A percentile compares a stretch with the other conserved stretches of the same genome.
These are phyloP conservation scores for Aspergillus panamensis DNA, from an alignment of 495 filamentous ascomycete genomes.

Conservation along the genomic window DNA sequence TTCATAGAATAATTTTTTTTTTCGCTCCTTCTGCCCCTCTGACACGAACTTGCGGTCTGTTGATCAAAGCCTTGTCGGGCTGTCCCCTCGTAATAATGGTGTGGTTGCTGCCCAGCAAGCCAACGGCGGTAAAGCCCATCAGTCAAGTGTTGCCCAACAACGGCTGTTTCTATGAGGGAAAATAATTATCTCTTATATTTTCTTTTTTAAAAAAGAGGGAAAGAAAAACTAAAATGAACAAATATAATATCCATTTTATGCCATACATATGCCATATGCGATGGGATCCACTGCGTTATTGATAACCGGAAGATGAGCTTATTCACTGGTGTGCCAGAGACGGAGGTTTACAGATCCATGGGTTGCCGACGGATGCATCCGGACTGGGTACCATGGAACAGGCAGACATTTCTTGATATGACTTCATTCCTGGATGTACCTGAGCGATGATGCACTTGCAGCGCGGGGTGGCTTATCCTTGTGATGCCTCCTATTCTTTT, in stretches of 20 bases:
- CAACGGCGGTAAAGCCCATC: constrained; percentile 39
- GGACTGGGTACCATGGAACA: constrained; percentile 14
- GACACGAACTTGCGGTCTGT: constrained; percentile 40
- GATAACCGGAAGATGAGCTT: constrained; percentile 1
- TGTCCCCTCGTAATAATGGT: constrained; percentile 22
- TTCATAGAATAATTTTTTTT: constrained; percentile 2
- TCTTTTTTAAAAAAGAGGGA: too few relatives aligned
- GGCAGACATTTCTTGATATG: background rate
- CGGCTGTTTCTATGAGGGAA: background rate
- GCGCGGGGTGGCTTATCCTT: constrained; percentile 1
- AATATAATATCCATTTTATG: background rate
- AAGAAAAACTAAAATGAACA: too few relatives aligned
- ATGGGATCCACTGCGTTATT: constrained; percentile 1
- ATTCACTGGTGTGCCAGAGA: background rate
- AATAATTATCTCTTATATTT: background rate
- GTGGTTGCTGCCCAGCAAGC: constrained; percentile 42
- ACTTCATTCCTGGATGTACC: background rate
- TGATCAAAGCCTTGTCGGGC: constrained; percentile 20
- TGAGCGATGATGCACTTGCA: background rate
- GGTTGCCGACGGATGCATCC: constrained; percentile 8
- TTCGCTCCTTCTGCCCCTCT: constrained; percentile 4
- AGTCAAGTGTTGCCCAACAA: constrained; percentile 36
- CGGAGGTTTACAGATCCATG: constrained; percentile 5
- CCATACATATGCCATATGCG: background rate
- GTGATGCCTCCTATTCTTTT: background rate